Evolutionary conservation across 1,139 yeast species (phyloP), one percentile per base, ranked within the genome.

Genomic region (Protomyces inouyei): DNA sequence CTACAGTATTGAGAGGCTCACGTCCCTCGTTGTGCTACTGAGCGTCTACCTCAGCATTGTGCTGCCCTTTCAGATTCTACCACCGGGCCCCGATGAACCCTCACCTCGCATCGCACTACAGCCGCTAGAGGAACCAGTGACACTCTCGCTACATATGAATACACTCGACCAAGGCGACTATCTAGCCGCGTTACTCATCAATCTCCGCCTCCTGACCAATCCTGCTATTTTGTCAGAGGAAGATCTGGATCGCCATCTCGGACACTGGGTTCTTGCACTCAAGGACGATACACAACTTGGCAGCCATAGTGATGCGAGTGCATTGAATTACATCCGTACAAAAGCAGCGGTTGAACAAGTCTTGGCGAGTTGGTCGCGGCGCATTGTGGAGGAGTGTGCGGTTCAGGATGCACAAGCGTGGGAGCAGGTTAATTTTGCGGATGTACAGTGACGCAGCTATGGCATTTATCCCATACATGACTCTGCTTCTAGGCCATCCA

Each of bases 11-110:
- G 43, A 18, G 8, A n/a, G 21, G 8, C 43, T 52, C 12, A 55
- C 63, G 23, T 38, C 43, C 3, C 35, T 59, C 6, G 36, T 55
- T 6, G 23, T 25, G 18, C 53, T 32, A n/a, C 45, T 52, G 43
- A 51, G 52, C 23, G 43, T 14, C 35, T 59, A 52, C 37, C 57
- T 59, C n/a, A 57, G 63, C 35, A 38, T 59, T 40, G 48, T 23
- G 21, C 46, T 59, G 21, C 63, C 63, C 1, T 35, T 36, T 18
- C 52, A 52, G 23, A 59, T 59, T 10, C n/a, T 10, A 10, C 43
- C 28, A 2, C 23, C 43, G 2, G 45, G 43, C 12, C 36, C 52
- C 12, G 53, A 25, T 21, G 14, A 51, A 28, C 36, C 43, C 35
- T 16, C 18, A 18, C 25, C 48, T 18, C 48, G 48, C 21, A 43